Evolutionary conservation across 176 grass and related monocot species (phyloP).

Genomic region (Oryza longistaminata): DNA sequence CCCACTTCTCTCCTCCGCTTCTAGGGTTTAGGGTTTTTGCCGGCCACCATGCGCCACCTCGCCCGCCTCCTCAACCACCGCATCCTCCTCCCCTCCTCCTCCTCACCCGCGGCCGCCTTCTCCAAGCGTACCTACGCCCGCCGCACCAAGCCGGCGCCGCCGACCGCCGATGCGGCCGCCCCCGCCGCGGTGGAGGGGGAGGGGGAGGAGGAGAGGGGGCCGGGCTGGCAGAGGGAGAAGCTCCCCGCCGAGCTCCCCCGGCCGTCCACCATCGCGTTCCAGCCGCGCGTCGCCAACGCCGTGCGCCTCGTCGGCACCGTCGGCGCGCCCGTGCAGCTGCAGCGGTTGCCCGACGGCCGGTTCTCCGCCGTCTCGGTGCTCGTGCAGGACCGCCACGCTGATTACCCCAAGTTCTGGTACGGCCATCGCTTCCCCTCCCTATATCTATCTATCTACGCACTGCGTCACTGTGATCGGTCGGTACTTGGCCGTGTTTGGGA

Average conservation of each 20-base stretch:
- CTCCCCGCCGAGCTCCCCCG: slow-evolving; percentile 15
- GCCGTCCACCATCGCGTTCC: slow-evolving; percentile 68
- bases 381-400: slow-evolving; percentile 40
- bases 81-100: slow-evolving; percentile 1
- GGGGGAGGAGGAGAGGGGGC: not conserved
- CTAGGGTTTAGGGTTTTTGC: slow-evolving; percentile 58
- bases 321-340: slow-evolving; percentile 62
- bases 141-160: slow-evolving; percentile 30
- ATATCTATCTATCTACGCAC: not conserved
- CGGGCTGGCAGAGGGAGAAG: slow-evolving; percentile 33
- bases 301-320: slow-evolving; percentile 69
- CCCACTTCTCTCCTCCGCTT: not conserved
- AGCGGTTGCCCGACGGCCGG: slow-evolving; percentile 49
- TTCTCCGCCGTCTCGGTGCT: slow-evolving; percentile 70
- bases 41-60: slow-evolving; percentile 54
- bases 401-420: slow-evolving; percentile 70
- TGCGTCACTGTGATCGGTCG: not conserved
- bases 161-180: not conserved
- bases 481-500: not conserved
- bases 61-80: slow-evolving; percentile 38
- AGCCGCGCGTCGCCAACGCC: slow-evolving; percentile 64
- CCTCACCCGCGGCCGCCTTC: slow-evolving; percentile 8
- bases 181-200: not conserved
- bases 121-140: slow-evolving; percentile 37
- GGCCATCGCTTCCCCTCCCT: not conserved